Evolutionary conservation across 1,139 yeast species (phyloP), one percentile per base, ranked within the genome.

Genomic region (Scheffersomyces segobiensis): DNA sequence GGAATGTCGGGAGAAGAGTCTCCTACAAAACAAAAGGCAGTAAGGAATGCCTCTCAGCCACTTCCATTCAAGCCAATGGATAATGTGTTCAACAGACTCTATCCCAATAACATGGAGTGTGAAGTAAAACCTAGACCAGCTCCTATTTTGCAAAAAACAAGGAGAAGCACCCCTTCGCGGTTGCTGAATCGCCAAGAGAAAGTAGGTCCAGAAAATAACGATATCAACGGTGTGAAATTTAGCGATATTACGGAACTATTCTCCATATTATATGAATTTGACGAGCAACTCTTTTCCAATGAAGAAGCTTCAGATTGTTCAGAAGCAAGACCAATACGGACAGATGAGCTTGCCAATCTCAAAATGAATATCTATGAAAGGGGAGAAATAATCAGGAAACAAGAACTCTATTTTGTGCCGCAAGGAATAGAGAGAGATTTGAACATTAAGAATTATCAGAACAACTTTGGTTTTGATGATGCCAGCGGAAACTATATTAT

Each of bases 381-480:
- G 56, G 87, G 87, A 3, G 89, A 86, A 66, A 76, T 72, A 65
- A 73, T 72, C 65, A 72, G 81, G 62, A 79, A 69, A 55, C 73
- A 69, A 66, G 81, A 64, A 66, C 65, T 77, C 55, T 84, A 75
- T 67, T 84, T 67, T 72, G 77, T 68, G 18, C 83, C 71, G 56
- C 70, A 57, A 52, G 53, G 58, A 49, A 58, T 65, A 55, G 64
- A 60, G 12, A 60, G 75, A 56, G 53, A 56, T 17, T 79, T 85
- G 3, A 83, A 86, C 57, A 74, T 84, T 24, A 77, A 80, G 46
- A 78, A 79, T 60, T 75, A 72, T 59, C 74, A 71, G 39, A 71
- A 69, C 58, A 89, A 87, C 70, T 87, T 85, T 73, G 96, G 93
- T 0, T 90, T 88, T 69, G 97, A 91, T 70, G 96, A 91, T 68